Evolutionary conservation across 257 asterid species (phyloP).

Genomic region (Knoxia roxburghii): DNA sequence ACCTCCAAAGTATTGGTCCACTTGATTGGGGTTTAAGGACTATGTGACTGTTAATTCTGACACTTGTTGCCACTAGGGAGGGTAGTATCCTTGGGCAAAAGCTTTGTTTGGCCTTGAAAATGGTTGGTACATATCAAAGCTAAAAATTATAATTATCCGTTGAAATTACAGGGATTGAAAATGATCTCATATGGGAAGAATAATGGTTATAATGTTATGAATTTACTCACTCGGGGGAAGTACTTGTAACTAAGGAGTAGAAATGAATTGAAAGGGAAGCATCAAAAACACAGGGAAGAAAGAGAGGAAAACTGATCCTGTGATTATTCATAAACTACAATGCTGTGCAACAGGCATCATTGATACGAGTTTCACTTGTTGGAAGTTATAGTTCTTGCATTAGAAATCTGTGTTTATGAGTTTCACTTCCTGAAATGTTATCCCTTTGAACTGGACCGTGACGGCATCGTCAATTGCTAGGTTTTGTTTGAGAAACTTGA

Average conservation of each 20-base stretch:
- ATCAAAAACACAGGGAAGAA: not conserved
- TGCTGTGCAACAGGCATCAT: not conserved
- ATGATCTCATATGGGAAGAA: not conserved
- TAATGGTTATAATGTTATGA: not conserved
- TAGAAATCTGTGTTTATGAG: too few relatives aligned
- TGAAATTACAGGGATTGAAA: not conserved
- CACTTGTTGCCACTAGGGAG: not conserved
- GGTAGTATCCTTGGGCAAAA: not conserved
- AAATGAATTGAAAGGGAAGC: not conserved
- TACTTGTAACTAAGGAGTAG: not conserved
- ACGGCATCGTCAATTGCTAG: too few relatives aligned
- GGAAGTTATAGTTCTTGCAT: too few relatives aligned
- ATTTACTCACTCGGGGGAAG: not conserved
- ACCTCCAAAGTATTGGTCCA: not conserved
- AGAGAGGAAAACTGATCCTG: not conserved
- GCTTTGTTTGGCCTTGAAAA: not conserved
- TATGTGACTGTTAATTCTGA: too few relatives aligned
- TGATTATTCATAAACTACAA: not conserved
- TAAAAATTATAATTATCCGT: not conserved
- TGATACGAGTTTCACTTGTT: not conserved
- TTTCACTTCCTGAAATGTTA: not conserved
- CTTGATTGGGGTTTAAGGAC: not conserved
- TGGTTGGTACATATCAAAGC: not conserved
- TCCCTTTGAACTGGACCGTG: too few relatives aligned
- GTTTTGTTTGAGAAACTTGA: too few relatives aligned